Base-by-base conservation (phyloP, 768 basidiomycete species). In the Calvatia gigantea region DNA sequence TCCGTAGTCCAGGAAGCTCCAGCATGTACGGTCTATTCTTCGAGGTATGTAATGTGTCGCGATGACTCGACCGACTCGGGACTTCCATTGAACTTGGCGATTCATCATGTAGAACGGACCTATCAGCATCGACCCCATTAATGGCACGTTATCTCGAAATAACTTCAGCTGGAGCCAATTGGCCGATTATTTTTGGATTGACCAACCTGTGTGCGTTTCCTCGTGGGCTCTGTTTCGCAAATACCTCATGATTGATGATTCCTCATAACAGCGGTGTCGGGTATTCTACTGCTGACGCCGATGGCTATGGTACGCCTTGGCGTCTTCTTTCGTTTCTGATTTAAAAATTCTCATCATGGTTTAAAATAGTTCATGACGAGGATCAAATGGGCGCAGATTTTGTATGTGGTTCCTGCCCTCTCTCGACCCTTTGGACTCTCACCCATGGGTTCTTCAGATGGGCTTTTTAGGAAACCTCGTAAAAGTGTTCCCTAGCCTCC, bases 161-260 rank as follows among this genome's bases (percentile, higher is more conserved):
- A 63, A 75, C 2, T 76, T 81, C 64, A 77, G 80, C 60, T 87
- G 85, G 83, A 71, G 77, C 56, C 76, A 69, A 21, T 64, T 87
- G 19, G 79, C 83, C 1, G 88, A 90, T 66, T 82, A 79, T 59
- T 76, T 89, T 33, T 89, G 85, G 85, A 71, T 90, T 47, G 89
- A 90, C 62, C 84, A 89, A 54, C 88, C 87, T 45, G 86, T 87
- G 79, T 80, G 65, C 51, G 72, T 59, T 23, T 4, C 28, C 28
- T 23, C 11, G 47, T 44, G 33, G n/a, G n/a, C n/a, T n/a, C n/a
- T n/a, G n/a, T n/a, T n/a, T 23, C 21, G 33, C 51, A n/a, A 14
- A 23, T 39, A 3, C 28, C 29, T 23, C 7, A 29, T n/a, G n/a
- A n/a, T 32, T 29, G 32, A 14, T 4, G n/a, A 35, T 55, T 21